Base-by-base conservation (phyloP, 2,329 filamentous ascomycete species). In the Cercospora nicotianae region DNA sequence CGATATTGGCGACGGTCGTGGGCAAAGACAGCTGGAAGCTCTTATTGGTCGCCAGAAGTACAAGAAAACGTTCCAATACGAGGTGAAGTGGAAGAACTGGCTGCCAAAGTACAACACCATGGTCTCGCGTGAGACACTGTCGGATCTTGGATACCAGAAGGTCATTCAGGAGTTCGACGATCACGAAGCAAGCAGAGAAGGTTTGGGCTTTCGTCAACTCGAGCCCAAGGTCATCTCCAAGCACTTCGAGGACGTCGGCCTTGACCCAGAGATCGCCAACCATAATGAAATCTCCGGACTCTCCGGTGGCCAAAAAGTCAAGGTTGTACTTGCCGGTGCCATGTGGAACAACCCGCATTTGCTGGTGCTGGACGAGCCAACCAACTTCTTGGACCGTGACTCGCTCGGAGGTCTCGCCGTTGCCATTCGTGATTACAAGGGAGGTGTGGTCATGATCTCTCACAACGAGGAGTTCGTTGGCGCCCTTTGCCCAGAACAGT, bases 401-500 rank as follows among this genome's bases (percentile, higher is more conserved):
- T 97, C 94, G 16, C 90, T 99, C 18, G 96, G 95, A 77, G 95
- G 94, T 80, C 87, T 99, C 65, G 94, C 95, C n/a, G 93, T 97
- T 48, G 95, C 95, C 73, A 98, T 99, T 77, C 92, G 94, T 74
- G 95, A 98, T 78, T 99, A 96, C 88, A 96, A 93, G 84, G 95
- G 95, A 73, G 95, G 95, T 80, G 95, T 99, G 2, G 94, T 99
- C 72, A 96, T 99, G 90, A 99, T 99, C 81, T 97, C 94, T 70
- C 95, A 99, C 83, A 98, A 99, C 87, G 94, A 98, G 79, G 95
- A 99, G 81, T 99, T 99, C 77, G 94, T 99, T 62, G 94, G 94
- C 68, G 94, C 94, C 3, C 89, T 99, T 10, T 95, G 95, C 82
- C 92, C 91, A 3, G 96, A 99, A 84, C 94, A 98, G 82, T 96